These are phyloP conservation scores for Ogataea wickerhamii DNA, from an alignment of 805 yeast species.

Conservation along the genomic window DNA sequence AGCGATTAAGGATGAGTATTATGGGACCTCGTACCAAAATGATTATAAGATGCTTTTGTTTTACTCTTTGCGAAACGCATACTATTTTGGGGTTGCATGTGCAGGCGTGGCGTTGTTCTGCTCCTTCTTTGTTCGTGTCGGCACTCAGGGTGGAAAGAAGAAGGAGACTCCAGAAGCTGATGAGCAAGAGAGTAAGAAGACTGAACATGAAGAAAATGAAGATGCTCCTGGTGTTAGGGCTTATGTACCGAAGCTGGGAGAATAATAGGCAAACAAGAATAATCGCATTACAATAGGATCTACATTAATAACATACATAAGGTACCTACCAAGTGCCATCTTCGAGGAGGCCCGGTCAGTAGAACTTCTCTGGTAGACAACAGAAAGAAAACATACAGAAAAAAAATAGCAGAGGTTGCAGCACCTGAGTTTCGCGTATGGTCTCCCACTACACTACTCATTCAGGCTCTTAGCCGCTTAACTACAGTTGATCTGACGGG, in stretches of 20 bases:
- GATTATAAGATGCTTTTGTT: slow-evolving; percentile 19
- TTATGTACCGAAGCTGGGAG: too few species aligned
- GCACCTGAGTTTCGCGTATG: slow-evolving; percentile 57
- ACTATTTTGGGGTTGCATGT: slow-evolving; percentile 33
- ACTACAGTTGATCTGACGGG: slow-evolving; percentile 62
- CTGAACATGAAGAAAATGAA: too few species aligned
- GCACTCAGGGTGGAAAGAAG: slow-evolving; percentile 22
- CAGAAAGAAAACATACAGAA: not conserved
- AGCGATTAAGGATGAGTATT: slow-evolving; percentile 24
- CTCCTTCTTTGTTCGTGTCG: slow-evolving; percentile 30
- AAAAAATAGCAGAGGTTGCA: slow-evolving; percentile 22
- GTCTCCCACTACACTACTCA: slow-evolving; percentile 58
- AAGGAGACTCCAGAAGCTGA: not conserved
- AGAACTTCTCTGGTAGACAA: too few species aligned
- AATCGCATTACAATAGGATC: too few species aligned
- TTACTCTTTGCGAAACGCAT: slow-evolving; percentile 31
- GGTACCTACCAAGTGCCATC: too few species aligned
- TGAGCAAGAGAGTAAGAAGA: too few species aligned
- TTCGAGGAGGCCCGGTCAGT: too few species aligned
- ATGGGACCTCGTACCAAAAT: slow-evolving; percentile 21
- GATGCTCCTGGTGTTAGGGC: too few species aligned
- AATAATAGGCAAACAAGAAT: too few species aligned
- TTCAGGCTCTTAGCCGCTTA: slow-evolving; percentile 57
- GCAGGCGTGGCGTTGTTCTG: slow-evolving; percentile 25
- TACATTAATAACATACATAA: too few species aligned